Percentiles rank a stretch among this genome's conserved stretches.
Conservation (phyloP, 257 asterid species). For the Nicotiana obtusifolia region DNA sequence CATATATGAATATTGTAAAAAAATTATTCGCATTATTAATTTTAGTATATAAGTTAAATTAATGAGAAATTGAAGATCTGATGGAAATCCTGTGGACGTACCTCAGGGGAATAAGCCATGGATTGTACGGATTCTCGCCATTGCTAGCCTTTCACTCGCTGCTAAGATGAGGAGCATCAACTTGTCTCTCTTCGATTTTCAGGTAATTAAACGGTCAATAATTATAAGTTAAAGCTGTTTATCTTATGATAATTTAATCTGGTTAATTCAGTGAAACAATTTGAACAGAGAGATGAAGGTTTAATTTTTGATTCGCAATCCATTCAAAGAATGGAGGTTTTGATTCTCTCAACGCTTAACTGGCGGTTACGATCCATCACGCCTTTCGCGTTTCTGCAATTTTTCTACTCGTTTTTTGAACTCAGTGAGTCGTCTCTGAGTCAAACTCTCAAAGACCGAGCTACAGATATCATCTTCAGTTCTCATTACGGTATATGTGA, state of each 20-base stretch:
- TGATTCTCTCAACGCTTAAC: conserved; percentile 40
- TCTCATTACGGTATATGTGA: conserved; percentile 32
- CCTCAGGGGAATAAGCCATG: conserved; percentile 44
- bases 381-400: conserved; percentile 45
- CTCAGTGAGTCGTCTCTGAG: conserved; percentile 23
- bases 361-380: conserved; percentile 63
- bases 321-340: conserved; percentile 45
- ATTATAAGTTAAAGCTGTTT: not conserved
- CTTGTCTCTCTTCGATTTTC: conserved; percentile 30
- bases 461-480: conserved; percentile 34
- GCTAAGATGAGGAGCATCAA: conserved; percentile 46
- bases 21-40: too few relatives aligned
- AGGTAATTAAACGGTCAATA: conserved; percentile 16
- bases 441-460: conserved; percentile 29
- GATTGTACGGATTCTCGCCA: conserved; percentile 41
- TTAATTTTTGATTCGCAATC: conserved; percentile 30
- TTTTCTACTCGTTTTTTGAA: conserved; percentile 29
- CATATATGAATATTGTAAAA: not conserved
- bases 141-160: conserved; percentile 50
- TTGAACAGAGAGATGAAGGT: conserved; percentile 35
- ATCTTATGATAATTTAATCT: too few relatives aligned
- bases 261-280: not conserved
- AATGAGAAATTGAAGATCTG: not conserved
- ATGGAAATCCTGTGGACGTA: not conserved
- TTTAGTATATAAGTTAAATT: too few relatives aligned